Percentiles rank a stretch among this genome's conserved stretches.
phyloP scores from a whole-genome alignment of 2,329 filamentous ascomycete genomes.

The Claviceps sp. region DNA sequence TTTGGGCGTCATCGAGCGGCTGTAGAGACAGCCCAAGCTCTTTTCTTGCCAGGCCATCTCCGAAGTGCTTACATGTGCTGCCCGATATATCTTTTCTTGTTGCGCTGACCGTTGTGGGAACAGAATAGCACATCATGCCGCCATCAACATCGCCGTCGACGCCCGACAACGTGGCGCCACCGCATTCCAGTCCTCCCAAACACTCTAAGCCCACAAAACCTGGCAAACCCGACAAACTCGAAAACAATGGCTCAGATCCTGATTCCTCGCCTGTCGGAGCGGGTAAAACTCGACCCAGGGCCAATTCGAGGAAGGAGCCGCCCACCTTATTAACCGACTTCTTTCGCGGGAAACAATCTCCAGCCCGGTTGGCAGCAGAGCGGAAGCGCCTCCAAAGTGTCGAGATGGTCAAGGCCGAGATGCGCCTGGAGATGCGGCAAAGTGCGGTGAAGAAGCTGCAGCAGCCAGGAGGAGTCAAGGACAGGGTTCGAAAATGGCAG shows the following conservation, averaged over 20 bases:
- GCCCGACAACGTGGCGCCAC: conserved; percentile 8
- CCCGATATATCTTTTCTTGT: not conserved
- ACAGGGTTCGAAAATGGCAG: conserved; percentile 77
- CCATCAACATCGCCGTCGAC: conserved; percentile 7
- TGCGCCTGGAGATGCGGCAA: conserved; percentile 41
- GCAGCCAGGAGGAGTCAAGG: conserved; percentile 55
- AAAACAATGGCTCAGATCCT: conserved; percentile 12
- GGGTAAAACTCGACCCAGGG: conserved; percentile 17
- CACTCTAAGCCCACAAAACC: conserved; percentile 2
- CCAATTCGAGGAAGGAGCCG: conserved; percentile 25
- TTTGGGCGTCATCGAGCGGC: conserved; percentile 2
- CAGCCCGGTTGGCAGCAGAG: conserved; percentile 39
- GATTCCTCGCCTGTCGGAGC: conserved; percentile 30
- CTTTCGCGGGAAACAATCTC: conserved; percentile 41
- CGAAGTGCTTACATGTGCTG: not conserved
- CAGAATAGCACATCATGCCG: conserved; percentile 12
- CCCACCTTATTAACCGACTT: conserved; percentile 42
- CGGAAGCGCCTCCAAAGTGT: conserved; percentile 42
- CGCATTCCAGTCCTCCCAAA: conserved; percentile 5
- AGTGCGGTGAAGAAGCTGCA: conserved; percentile 44
- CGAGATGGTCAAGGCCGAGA: conserved; percentile 42
- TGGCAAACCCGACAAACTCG: conserved; percentile 2
- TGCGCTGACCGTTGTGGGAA: conserved; percentile 5
- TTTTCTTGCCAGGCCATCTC: not conserved
- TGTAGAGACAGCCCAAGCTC: not conserved